These are phyloP conservation scores for Alnus glutinosa DNA, from an alignment of 306 rosid genomes.

Conservation along the genomic window DNA sequence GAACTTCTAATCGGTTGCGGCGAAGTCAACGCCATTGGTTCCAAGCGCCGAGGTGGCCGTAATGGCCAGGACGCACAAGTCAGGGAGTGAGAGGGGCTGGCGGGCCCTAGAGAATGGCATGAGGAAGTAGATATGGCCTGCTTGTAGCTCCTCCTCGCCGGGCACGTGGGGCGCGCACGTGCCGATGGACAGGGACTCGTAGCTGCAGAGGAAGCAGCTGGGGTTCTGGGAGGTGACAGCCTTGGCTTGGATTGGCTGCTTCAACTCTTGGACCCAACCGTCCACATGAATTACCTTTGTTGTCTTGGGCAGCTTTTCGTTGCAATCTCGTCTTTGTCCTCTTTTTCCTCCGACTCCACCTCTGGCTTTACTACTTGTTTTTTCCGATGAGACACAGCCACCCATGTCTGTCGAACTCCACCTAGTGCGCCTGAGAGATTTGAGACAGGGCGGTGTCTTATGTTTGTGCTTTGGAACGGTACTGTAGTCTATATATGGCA, in stretches of 20 bases:
- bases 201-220: slow-evolving; percentile 53
- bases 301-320: slow-evolving; percentile 38
- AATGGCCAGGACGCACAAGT: slow-evolving; percentile 65
- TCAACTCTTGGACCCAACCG: slow-evolving; percentile 43
- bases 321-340: slow-evolving; percentile 28
- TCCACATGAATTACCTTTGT: slow-evolving; percentile 50
- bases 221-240: slow-evolving; percentile 42
- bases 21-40: slow-evolving; percentile 7
- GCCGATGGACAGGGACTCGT: slow-evolving; percentile 65
- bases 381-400: slow-evolving; percentile 43
- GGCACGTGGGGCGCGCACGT: slow-evolving; percentile 48
- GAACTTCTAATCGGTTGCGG: neutral
- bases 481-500: neutral
- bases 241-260: slow-evolving; percentile 45
- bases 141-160: slow-evolving; percentile 53
- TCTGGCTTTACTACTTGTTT: neutral
- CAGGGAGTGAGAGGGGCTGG: slow-evolving; percentile 48
- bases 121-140: slow-evolving; percentile 73
- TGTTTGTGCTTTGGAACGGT: neutral
- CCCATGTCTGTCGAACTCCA: slow-evolving; percentile 34
- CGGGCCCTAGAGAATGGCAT: slow-evolving; percentile 48
- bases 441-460: neutral
- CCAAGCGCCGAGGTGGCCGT: slow-evolving; percentile 53
- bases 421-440: neutral
- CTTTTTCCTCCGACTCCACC: neutral